Base-by-base conservation (phyloP, 768 basidiomycete species). In the Antrodiella citrinella region DNA sequence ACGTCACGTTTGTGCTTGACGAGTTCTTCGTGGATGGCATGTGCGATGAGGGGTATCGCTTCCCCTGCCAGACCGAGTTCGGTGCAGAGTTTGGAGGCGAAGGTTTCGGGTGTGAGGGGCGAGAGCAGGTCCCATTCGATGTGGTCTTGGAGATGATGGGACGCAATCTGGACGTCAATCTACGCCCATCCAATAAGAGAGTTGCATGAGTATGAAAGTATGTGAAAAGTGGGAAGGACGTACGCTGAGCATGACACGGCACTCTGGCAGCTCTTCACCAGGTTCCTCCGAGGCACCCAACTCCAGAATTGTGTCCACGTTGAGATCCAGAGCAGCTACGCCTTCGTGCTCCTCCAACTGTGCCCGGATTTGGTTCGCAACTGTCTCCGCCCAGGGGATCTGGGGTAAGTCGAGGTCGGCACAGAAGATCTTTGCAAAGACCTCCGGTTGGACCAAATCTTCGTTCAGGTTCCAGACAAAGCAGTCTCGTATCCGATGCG, bases 61-160 rank as follows among this genome's bases (percentile, higher is more conserved):
- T 94, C 92, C 35, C 92, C 90, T 0, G 84, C 74, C 2, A 99
- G 75, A 4, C 92, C 93, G 13, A 98, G 78, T 54, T 98, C 96
- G 20, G 74, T 65, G 59, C 89, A 91, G 26, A 97, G 83, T 45
- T 78, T 81, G 35, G 70, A 67, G 0, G 95, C 79, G 59, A 98
- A 98, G 1, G 70, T 74, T 63, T 95, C 87, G 1, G 95, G 95
- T 0, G 91, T 94, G 30, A 97, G 75, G 3, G 86, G 78, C 3
- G 94, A 95, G 43, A 89, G 79, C n/a, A 98, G 77, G 67, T 99
- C 95, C 95, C 95, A 99, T 67, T 99, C 96, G 57, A 99, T 92
- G 62, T 93, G 89, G 69, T 99, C 96, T 50, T 88, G 73, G 1
- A 99, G 75, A 65, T 95, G 91, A 63, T 92, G 76, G 44, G 85